A percentile compares a stretch with the other conserved stretches of the same genome.
These are phyloP conservation scores for Camelina neglecta DNA, from an alignment of 345 rosid genomes.

Conservation along the genomic window DNA sequence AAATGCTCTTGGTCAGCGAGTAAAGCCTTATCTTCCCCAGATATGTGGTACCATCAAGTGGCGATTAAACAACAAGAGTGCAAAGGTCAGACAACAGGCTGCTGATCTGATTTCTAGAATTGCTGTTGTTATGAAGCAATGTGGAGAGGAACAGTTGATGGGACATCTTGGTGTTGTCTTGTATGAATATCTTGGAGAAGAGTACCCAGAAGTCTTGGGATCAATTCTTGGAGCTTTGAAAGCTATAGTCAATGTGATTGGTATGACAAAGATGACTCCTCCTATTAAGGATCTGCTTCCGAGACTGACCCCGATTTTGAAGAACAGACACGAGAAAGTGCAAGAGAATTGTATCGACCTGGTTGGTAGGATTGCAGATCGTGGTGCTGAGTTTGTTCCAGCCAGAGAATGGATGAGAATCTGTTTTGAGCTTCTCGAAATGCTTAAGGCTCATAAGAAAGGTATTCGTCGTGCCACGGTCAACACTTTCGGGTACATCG, in stretches of 20 bases:
- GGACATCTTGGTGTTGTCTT: constrained; percentile 99
- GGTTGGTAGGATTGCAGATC: constrained; percentile 98
- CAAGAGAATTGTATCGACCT: constrained; percentile 99
- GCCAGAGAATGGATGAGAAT: constrained; percentile 99
- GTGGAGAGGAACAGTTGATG: constrained; percentile 98
- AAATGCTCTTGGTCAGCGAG: constrained; percentile 94
- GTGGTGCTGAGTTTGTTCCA: constrained; percentile 99
- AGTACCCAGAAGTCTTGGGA: constrained; percentile 97
- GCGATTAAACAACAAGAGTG: constrained; percentile 98
- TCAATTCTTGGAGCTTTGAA: constrained; percentile 98
- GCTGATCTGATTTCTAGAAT: constrained; percentile 98
- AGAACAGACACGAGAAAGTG: constrained; percentile 99
- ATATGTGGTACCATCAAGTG: constrained; percentile 99
- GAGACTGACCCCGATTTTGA: constrained; percentile 93
- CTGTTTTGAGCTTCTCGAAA: constrained; percentile 97
- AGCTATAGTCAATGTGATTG: constrained; percentile 97
- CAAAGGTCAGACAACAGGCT: constrained; percentile 99
- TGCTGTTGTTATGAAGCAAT: constrained; percentile 98
- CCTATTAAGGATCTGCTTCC: constrained; percentile 99
- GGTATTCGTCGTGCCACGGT: constrained; percentile 97
- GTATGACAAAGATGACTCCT: constrained; percentile 99
- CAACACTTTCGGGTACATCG: constrained; percentile 97
- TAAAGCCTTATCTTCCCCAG: constrained; percentile 98
- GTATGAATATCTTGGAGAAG: constrained; percentile 98
- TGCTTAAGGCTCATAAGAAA: constrained; percentile 99